These are phyloP conservation scores for Saccharomyces pastorianus DNA, from an alignment of 1,139 yeast species.

Conservation along the genomic window DNA sequence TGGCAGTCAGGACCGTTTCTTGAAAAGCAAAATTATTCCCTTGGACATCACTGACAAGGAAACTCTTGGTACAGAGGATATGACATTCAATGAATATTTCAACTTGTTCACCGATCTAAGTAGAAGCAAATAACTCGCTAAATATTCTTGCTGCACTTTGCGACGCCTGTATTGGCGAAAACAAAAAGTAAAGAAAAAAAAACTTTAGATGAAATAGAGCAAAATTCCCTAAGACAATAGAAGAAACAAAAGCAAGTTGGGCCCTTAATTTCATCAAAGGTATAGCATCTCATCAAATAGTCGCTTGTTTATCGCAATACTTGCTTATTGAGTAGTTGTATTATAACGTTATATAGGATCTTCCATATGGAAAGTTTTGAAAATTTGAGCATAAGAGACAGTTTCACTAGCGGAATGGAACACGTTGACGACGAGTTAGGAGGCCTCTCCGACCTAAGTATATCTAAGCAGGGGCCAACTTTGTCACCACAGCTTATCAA, in stretches of 20 bases:
- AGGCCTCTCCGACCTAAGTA: constrained; percentile 16
- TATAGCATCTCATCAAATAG: neutral
- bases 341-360: neutral
- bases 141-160: neutral
- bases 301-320: neutral
- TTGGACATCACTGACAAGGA: constrained; percentile 3
- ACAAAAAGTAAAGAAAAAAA: neutral
- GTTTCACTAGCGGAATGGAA: constrained; percentile 8
- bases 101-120: neutral
- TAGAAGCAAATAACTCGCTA: neutral
- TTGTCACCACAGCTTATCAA: constrained; percentile 7
- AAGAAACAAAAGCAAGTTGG: neutral
- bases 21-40: constrained; percentile 12
- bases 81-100: constrained; percentile 10
- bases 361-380: constrained; percentile 10
- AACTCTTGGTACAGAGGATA: constrained; percentile 11
- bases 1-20: constrained; percentile 17
- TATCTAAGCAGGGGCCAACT: constrained; percentile 9
- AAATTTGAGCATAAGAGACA: constrained; percentile 12
- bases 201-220: neutral
- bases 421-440: constrained; percentile 13
- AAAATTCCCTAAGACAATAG: neutral
- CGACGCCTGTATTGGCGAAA: neutral
- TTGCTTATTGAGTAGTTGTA: neutral
- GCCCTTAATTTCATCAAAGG: neutral